Conservation (phyloP, 2,329 filamentous ascomycete species). For the Drechslerella dactyloides region DNA sequence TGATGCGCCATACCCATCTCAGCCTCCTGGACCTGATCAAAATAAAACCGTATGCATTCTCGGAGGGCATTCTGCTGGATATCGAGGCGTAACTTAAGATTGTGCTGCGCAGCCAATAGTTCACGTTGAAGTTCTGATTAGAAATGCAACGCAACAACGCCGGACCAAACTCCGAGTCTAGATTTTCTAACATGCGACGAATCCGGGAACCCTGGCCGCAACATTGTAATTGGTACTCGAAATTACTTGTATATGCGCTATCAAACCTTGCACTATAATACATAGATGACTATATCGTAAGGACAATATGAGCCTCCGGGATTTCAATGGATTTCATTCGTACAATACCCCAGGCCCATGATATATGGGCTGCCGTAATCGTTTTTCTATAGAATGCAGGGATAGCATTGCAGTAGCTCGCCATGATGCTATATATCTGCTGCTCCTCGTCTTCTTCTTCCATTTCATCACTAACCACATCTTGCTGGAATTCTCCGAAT, state of each 20-base stretch:
- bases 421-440: slow-evolving; percentile 27
- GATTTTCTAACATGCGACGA: too few relatives aligned
- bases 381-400: neutral
- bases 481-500: slow-evolving; percentile 22
- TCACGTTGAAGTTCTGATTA: neutral
- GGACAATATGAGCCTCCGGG: slow-evolving; percentile 3
- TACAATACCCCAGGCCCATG: slow-evolving; percentile 38
- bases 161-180: neutral
- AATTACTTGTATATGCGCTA: too few relatives aligned
- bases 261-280: too few relatives aligned
- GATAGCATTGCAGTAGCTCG: slow-evolving; percentile 21
- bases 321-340: slow-evolving; percentile 20
- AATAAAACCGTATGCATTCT: neutral
- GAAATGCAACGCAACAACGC: slow-evolving; percentile 7
- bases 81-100: neutral
- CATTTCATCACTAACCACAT: slow-evolving; percentile 5
- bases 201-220: too few relatives aligned
- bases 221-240: too few relatives aligned
- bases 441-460: slow-evolving; percentile 20
- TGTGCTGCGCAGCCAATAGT: neutral
- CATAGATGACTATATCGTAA: slow-evolving; percentile 34
- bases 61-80: neutral
- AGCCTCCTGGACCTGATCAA: neutral
- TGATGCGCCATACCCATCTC: neutral
- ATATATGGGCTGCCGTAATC: slow-evolving; percentile 15